Evolutionary conservation across 495 filamentous ascomycete species (phyloP), one percentile per base, ranked within the genome.

Genomic region (Penicillium herquei): DNA sequence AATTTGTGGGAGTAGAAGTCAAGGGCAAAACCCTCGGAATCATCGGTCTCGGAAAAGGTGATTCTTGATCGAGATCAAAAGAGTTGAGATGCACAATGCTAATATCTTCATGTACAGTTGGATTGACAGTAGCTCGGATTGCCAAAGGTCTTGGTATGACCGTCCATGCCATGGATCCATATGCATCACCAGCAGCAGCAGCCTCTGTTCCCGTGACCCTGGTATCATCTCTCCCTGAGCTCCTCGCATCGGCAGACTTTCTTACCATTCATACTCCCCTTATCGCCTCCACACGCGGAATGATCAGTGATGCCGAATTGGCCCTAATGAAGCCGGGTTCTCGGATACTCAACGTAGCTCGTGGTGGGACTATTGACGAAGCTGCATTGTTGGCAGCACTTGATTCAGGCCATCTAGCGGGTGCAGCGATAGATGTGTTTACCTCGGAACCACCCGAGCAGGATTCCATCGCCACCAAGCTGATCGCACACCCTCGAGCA

Each of bases 321-420:
- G 65, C 66, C 31, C 75, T 72, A 43, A 90, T 92, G 87, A 89
- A 87, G 67, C 69, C 66, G 30, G 82, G 81, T 13, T 80, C 84
- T 7, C 73, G 85, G 11, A 82, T 89, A 33, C 67, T 89, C 33
- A 90, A 91, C 54, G 87, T 89, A 2, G 86, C 86, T 3, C 70
- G 88, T 16, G 88, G 88, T n/a, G 87, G 87, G 3, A 87, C 88
- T 43, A 85, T 89, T 55, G 86, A 91, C 57, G 88, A 92, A 69
- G 72, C 65, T 13, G 88, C 88, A 2, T 72, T 92, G 11, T 68
- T 91, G 0, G 79, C 74, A 13, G 87, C 87, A 3, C 63, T 92
- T 1, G 80, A 90, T 18, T 77, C 75, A 6, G 86, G 85, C 3
- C 84, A 80, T 60, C 82, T 92, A 21, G 86, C 82, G 1, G 87